Evolutionary conservation across 345 rosid species (phyloP), one percentile per base, ranked within the genome.

Genomic region (Arabidopsis suecica): DNA sequence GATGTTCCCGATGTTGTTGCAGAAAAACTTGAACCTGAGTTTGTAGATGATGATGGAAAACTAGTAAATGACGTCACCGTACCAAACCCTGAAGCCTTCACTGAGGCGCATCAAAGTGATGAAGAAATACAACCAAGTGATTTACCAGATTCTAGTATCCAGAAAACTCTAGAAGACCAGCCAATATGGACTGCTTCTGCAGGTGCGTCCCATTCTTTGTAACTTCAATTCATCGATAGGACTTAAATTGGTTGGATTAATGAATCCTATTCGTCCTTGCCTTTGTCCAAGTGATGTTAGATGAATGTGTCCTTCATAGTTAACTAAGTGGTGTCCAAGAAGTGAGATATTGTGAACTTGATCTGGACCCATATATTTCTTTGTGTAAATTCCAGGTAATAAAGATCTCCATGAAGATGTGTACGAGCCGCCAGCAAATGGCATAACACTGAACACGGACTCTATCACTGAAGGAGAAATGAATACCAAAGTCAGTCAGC

Each of bases 1-100:
- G 87, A 89, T 82, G 61, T 91, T 76, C 98, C 98, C 0, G 71
- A 87, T 67, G 84, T 91, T 70, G 65, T 83, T 71, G 85, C 86
- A 0, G 90, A 93, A 4, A 89, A 82, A 65, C 44, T 78, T 38
- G 87, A 84, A 83, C 74, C 76, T 50, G 67, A 66, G 25, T 25
- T 58, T 69, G 79, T 75, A 9, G 84, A 78, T 33, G 72, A 57
- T 78, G 66, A 56, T 33, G 75, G 62, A 66, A 56, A 65, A 20
- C 79, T 40, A 58, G 61, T 72, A 12, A 48, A 44, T 71, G 69
- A 49, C 53, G 48, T 58, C 32, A 47, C 3, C 1, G 44, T 28
- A 50, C 30, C 73, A 67, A 49, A 48, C 13, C 45, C 18, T 58
- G 72, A 37, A 6, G 67, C 44, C 0, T 59, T 2, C 59, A 13